These are phyloP conservation scores for Panus rudis DNA, from an alignment of 768 basidiomycete genomes.

Conservation along the genomic window DNA sequence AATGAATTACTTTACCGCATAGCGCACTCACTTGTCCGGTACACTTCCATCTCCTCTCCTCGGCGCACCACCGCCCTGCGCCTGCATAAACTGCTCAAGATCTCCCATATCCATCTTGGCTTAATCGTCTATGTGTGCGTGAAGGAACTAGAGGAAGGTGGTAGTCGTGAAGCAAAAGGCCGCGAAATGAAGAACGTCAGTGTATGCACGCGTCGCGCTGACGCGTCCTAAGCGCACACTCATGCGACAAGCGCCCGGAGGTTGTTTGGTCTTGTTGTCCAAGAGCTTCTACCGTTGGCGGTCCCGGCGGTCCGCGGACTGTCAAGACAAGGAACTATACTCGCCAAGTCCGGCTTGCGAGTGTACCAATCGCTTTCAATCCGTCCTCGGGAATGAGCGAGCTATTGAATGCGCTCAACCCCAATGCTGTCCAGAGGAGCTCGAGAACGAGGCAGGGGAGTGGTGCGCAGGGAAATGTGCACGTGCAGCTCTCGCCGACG, in stretches of 20 bases:
- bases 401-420: constrained; percentile 75
- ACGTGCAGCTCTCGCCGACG: not conserved
- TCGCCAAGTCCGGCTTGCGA: no score
- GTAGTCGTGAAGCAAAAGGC: constrained; percentile 3
- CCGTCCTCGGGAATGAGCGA: no score
- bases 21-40: constrained; percentile 64
- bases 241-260: constrained; percentile 15
- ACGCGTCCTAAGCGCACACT: constrained; percentile 29
- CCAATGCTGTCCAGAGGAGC: constrained; percentile 40
- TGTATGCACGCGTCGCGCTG: constrained; percentile 25
- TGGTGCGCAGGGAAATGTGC: no score
- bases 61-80: constrained; percentile 17
- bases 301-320: no score
- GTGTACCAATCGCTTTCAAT: not conserved
- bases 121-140: not conserved
- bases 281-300: constrained; percentile 15
- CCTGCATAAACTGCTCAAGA: constrained; percentile 29
- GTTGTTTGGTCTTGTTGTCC: constrained; percentile 17
- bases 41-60: constrained; percentile 36
- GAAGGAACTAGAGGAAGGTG: not conserved
- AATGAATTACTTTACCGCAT: constrained; percentile 5
- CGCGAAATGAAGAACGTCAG: constrained; percentile 2
- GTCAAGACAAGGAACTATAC: no score
- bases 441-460: constrained; percentile 4
- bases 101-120: constrained; percentile 21